These are phyloP conservation scores for Vigna angularis DNA, from an alignment of 306 rosid genomes.

Conservation along the genomic window DNA sequence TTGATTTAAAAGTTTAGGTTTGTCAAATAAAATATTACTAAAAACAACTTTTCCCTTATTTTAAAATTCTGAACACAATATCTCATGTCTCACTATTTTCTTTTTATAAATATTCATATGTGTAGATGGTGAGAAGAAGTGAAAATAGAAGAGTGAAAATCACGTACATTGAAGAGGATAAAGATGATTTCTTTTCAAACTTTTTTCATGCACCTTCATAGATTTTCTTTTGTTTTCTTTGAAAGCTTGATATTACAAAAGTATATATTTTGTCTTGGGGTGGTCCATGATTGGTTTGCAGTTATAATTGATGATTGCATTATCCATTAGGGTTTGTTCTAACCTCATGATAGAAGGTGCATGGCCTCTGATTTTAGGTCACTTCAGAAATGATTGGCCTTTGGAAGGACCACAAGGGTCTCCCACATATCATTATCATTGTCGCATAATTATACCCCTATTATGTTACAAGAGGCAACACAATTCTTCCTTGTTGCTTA, in stretches of 20 bases:
- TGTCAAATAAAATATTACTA: too few species aligned
- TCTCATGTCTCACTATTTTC: neutral
- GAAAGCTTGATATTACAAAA: neutral
- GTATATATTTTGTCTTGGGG: neutral
- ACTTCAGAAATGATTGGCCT: slow-evolving; percentile 45
- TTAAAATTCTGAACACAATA: neutral
- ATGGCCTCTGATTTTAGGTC: slow-evolving; percentile 37
- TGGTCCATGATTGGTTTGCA: slow-evolving; percentile 9
- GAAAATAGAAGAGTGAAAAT: neutral
- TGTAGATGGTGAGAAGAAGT: neutral
- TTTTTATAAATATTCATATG: too few species aligned
- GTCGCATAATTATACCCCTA: slow-evolving; percentile 34
- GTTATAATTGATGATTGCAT: slow-evolving; percentile 30
- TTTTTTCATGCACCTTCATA: neutral
- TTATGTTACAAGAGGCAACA: slow-evolving; percentile 25
- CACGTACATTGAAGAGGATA: neutral
- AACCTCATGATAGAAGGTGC: slow-evolving; percentile 7
- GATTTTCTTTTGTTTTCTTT: neutral
- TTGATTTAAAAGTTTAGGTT: too few species aligned
- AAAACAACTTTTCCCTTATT: neutral
- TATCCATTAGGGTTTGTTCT: slow-evolving; percentile 1
- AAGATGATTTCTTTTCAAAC: slow-evolving; percentile 6
- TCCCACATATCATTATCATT: slow-evolving; percentile 36
- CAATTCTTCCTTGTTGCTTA: slow-evolving; percentile 39
- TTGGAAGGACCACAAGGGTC: slow-evolving; percentile 60